Conservation (phyloP, 2,329 filamentous ascomycete species). For the Pseudogymnoascus destructans region DNA sequence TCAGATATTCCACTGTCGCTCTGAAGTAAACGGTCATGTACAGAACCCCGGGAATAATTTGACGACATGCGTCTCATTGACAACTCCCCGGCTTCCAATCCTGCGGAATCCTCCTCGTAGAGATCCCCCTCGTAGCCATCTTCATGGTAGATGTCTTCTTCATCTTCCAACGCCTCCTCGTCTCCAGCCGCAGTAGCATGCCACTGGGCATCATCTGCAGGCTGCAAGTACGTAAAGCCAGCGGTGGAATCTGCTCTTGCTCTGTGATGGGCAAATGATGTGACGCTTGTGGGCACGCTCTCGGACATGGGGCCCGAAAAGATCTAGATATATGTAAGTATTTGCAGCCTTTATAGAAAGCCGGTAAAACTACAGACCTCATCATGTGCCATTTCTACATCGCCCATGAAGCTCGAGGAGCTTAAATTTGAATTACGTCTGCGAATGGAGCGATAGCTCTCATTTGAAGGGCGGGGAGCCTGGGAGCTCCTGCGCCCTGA, state of each 20-base stretch:
- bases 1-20: constrained; percentile 58
- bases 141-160: constrained; percentile 29
- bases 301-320: constrained; percentile 90
- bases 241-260: constrained; percentile 68
- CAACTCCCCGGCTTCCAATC: constrained; percentile 26
- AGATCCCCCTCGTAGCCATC: constrained; percentile 24
- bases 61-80: constrained; percentile 52
- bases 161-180: constrained; percentile 25
- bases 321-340: constrained; percentile 35
- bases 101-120: constrained; percentile 23
- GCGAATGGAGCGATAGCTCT: constrained; percentile 35
- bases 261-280: constrained; percentile 80
- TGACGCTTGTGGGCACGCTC: constrained; percentile 85
- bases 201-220: constrained; percentile 43
- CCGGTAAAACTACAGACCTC: constrained; percentile 43
- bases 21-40: constrained; percentile 54
- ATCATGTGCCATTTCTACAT: constrained; percentile 98
- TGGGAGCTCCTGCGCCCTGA: constrained; percentile 24
- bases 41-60: constrained; percentile 40
- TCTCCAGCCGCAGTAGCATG: constrained; percentile 29
- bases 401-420: constrained; percentile 70
- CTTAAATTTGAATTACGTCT: constrained; percentile 57
- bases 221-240: constrained; percentile 82
- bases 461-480: constrained; percentile 22
- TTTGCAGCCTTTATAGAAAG: constrained; percentile 7